Base-by-base conservation (phyloP, 768 basidiomycete species). In the Leccinum disarticulatum region DNA sequence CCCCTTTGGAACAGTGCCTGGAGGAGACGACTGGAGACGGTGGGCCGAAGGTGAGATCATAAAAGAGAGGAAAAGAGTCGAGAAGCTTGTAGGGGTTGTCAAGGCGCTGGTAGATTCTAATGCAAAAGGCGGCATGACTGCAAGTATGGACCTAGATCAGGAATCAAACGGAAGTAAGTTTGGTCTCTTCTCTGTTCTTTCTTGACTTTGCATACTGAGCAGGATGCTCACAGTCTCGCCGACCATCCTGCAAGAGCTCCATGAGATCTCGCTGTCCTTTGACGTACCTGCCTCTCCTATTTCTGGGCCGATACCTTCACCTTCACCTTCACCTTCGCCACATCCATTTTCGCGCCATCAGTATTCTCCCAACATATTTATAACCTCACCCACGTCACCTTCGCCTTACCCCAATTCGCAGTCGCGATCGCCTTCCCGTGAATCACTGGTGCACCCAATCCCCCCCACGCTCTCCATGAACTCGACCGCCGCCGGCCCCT, bases 31-130 rank as follows among this genome's bases (percentile, higher is more conserved):
- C 10, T 73, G 73, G 73, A 66, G 48, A 14, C 67, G 61, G 19
- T 73, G 72, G 72, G 73, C 72, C 4, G 65, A 68, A 17, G 48
- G 61, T 30, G 72, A 73, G 80, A 85, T 56, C 76, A 75, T 62
- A 75, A 91, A 33, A 5, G 90, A 91, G 71, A 79, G 81, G 55
- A 78, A 80, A 52, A 83, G 84, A 67, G 80, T 84, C 11, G 88
- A 88, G 61, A 82, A 80, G 59, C 77, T 91, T 31, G 81, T 84
- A 0, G 72, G 76, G 49, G 75, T 87, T 28, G 80, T 90, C 30
- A 82, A 83, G 56, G 73, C 79, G 10, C 71, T 91, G 59, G 88
- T 86, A 79, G 87, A 91, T 9, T 76, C 81, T 10, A 78, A 88
- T 28, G 78, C 78, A 43, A 83, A 74, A 61, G 68, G 85, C 11